phyloP scores from a whole-genome alignment of 176 grass and related monocot genomes.

The sorghum (Sorghum bicolor) region Sorghum_bicolor_NCBIv3 NC_012872.2:59299001-59299500 shows the following conservation, averaged over 20 bases:
- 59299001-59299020: conserved; percentile 58
- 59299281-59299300: neutral
- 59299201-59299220: neutral
- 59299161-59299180: conserved; percentile 27
- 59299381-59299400: too few species aligned
- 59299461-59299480: too few species aligned
- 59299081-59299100: neutral
- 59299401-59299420: too few species aligned
- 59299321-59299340: neutral
- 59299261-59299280: neutral
- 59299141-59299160: neutral
- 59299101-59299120: neutral
- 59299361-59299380: too few species aligned
- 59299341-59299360: too few species aligned
- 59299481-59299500: too few species aligned
- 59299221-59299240: neutral
- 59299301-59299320: neutral
- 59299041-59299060: conserved; percentile 8
- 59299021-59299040: conserved; percentile 33
- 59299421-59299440: too few species aligned
- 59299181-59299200: neutral
- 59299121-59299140: neutral
- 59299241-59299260: neutral
- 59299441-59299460: too few species aligned
- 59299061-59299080: too few species aligned